Base-by-base conservation (phyloP, 2,329 filamentous ascomycete species). In the Colletotrichum sp. region DNA sequence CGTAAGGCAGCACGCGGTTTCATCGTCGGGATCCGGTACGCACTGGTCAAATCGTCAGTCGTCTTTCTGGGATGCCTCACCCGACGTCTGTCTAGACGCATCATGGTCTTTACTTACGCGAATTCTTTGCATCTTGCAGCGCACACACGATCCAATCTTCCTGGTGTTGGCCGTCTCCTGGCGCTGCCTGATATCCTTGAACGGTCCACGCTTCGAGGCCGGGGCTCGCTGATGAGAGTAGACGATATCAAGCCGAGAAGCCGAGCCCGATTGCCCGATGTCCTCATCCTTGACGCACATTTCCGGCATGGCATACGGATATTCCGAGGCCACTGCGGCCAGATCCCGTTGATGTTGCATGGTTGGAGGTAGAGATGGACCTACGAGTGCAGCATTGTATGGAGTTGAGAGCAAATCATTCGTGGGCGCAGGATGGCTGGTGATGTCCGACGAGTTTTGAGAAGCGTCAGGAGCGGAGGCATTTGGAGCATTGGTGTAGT, bases 41-140 rank as follows among this genome's bases (percentile, higher is more conserved):
- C 91, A 92, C 91, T 92, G 70, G n/a, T 34, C 6, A n/a, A 18
- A 8, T 38, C 18, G 36, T 74, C 28, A 74, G 73, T 30, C 21
- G 18, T 48, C 38, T 48, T 48, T n/a, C 38, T 21, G 38, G 18
- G 6, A n/a, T 48, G 38, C 38, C 30, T 21, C 30, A 32, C 15
- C 18, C 56, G 28, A 32, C 5, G 56, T 28, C n/a, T 26, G 30
- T 24, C 21, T 6, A 16, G 30, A 34, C 28, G 18, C 21, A 15
- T 28, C 18, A 6, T 28, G 7, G 18, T 13, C 32, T 62, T 24
- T 36, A 84, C 89, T 87, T 82, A 92, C 91, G 65, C 91, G 87
- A 78, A 92, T 92, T 58, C 90, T 87, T 78, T 92, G 91, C 89
- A 92, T 91, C 66, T 89, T 87, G 77, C 91, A 93, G 60, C 91